Base-by-base conservation (phyloP, 805 yeast species). In the Suhomyces sp. region DNA sequence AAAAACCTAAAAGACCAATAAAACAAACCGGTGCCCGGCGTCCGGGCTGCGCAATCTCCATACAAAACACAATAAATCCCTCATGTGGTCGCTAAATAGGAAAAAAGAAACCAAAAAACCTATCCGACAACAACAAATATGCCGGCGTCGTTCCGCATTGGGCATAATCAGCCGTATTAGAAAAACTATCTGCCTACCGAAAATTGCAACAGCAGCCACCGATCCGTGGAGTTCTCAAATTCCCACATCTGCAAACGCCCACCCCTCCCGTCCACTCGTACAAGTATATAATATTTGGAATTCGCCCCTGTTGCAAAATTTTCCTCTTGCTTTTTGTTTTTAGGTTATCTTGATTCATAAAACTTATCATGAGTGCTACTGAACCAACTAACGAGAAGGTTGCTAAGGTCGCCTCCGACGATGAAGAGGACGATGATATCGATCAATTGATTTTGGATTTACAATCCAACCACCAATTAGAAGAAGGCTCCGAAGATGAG, bases 371-470 rank as follows among this genome's bases (percentile, higher is more conserved):
- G 69, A 63, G 65, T 61, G 69, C 67, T 59, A 75, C 78, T 64
- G 82, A 79, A 71, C 85, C 85, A 69, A 79, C 83, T 58, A 73
- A 69, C 64, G 84, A 80, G 67, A 80, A 81, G 73, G 80, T 74
- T 60, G 72, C 64, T 59, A 76, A 76, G 73, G 70, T 74, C 76
- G 82, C 77, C 53, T 79, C 80, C 55, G 80, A 79, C 58, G 80
- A 74, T 56, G 83, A 78, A 62, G 84, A 75, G 46, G 42, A 38
- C 10, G 86, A 75, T 53, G 84, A 78, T 52, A 81, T 78, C 53
- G 84, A 76, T 62, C 88, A 84, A 70, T 82, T 86, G 72, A 82
- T 86, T 64, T 79, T 82, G 59, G 96, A 90, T 67, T 79, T 90
- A 66, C 96, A 90, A 77, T 84, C 88, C 60, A 75, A 85, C 72